Percentiles rank a stretch among this genome's conserved stretches.
Conservation (phyloP, 139 green algal species). For the Chlorella sp. region DNA sequence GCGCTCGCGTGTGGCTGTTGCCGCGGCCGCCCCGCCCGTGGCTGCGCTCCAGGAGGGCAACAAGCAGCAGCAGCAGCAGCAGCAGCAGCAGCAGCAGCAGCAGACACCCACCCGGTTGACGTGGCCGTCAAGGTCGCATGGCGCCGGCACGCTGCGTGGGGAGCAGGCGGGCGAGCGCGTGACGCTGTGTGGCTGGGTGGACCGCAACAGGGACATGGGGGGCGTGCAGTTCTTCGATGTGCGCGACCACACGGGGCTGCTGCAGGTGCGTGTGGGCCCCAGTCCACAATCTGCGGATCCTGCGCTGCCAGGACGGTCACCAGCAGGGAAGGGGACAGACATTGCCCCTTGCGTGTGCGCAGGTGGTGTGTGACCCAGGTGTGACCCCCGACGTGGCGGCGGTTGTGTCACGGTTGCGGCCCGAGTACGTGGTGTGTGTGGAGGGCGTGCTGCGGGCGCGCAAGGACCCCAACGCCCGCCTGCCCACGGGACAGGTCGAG, state of each 20-base stretch:
- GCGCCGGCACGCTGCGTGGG: conserved; percentile 42
- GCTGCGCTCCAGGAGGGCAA: too few species aligned
- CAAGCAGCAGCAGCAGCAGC: neutral
- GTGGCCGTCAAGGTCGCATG: conserved; percentile 50
- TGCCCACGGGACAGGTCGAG: conserved; percentile 82
- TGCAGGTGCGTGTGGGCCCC: conserved; percentile 65
- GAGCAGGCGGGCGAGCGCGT: conserved; percentile 51
- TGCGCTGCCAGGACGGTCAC: too few species aligned
- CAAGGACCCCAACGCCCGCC: conserved; percentile 76
- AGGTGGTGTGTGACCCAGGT: conserved; percentile 61
- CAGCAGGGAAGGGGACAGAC: too few species aligned
- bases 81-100: neutral
- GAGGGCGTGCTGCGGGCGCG: conserved; percentile 63
- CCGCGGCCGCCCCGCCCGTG: too few species aligned
- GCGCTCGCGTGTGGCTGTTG: too few species aligned
- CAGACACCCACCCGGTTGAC: conserved; percentile 14
- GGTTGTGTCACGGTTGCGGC: conserved; percentile 53
- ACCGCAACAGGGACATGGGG: conserved; percentile 85
- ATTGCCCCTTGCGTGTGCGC: too few species aligned
- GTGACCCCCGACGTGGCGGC: conserved; percentile 40
- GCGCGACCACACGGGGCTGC: conserved; percentile 84
- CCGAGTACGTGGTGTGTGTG: conserved; percentile 87
- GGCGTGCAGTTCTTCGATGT: conserved; percentile 92
- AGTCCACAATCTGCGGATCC: too few species aligned
- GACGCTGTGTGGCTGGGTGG: conserved; percentile 93